These are phyloP conservation scores for Calonectria fujianensis DNA, from an alignment of 2,329 filamentous ascomycete species.

Conservation along the genomic window DNA sequence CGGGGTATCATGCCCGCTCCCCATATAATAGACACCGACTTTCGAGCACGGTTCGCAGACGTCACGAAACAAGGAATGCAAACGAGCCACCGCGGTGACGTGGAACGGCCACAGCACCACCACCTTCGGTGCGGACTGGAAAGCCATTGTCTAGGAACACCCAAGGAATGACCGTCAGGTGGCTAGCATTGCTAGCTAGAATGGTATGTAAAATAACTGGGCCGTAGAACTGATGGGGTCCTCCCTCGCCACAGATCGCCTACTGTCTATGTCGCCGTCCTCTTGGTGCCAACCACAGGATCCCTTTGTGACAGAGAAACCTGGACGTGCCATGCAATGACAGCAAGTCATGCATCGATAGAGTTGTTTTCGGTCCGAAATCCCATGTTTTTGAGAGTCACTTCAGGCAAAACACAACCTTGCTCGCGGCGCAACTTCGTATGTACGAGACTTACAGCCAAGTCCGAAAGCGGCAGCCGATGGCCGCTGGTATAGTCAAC, in stretches of 20 bases:
- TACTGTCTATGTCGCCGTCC: constrained; percentile 14
- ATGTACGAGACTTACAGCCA: constrained; percentile 33
- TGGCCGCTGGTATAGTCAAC: constrained; percentile 23
- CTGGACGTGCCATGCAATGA: constrained; percentile 34
- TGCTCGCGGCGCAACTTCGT: constrained; percentile 36
- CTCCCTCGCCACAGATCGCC: constrained; percentile 37
- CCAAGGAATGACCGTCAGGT: constrained; percentile 6
- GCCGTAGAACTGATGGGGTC: constrained; percentile 46
- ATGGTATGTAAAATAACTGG: constrained; percentile 47
- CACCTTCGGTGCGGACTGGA: not conserved
- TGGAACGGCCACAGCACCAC: constrained; percentile 20
- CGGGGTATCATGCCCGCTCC: constrained; percentile 39
- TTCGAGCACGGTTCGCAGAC: constrained; percentile 42
- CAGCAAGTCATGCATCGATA: constrained; percentile 37
- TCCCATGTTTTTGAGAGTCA: constrained; percentile 20
- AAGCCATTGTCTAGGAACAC: constrained; percentile 21
- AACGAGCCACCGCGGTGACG: constrained; percentile 36
- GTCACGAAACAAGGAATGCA: constrained; percentile 36
- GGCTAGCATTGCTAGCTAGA: constrained; percentile 17
- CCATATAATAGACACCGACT: constrained; percentile 50
- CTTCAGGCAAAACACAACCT: constrained; percentile 34
- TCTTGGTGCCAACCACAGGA: constrained; percentile 24
- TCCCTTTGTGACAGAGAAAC: constrained; percentile 40
- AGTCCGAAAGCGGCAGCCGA: constrained; percentile 35
- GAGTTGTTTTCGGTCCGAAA: constrained; percentile 41